Percentiles rank a stretch among this genome's conserved stretches.
Evolutionary conservation across 1,139 yeast species (phyloP).

Genomic region (Candida glucosophila): DNA sequence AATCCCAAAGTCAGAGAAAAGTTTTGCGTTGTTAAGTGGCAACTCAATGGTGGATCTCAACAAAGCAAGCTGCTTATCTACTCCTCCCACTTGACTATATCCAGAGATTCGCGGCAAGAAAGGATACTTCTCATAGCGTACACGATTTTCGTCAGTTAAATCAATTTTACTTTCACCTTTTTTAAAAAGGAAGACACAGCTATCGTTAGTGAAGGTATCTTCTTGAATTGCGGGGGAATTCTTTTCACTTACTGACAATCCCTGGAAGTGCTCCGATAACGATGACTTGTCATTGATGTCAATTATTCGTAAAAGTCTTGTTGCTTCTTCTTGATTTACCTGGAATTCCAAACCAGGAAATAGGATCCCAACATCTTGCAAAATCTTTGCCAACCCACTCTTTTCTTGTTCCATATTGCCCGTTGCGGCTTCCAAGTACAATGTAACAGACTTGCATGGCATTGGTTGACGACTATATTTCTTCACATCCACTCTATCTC

Average conservation of each 20-base stretch:
- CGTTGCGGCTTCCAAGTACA: constrained; percentile 4
- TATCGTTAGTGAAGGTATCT: too few species aligned
- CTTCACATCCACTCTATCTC: constrained; percentile 56
- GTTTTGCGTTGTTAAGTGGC: constrained; percentile 69
- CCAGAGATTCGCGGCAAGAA: constrained; percentile 31
- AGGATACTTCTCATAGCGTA: constrained; percentile 19
- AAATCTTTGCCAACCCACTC: constrained; percentile 23
- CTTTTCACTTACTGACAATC: constrained; percentile 12
- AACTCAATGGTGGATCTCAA: constrained; percentile 66
- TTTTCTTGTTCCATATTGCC: constrained; percentile 3
- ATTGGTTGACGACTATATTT: constrained; percentile 44
- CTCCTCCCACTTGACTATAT: constrained; percentile 69
- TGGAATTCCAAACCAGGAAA: constrained; percentile 42
- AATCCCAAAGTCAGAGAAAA: constrained; percentile 80
- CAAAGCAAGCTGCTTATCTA: constrained; percentile 50
- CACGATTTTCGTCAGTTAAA: constrained; percentile 9
- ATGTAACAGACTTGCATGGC: constrained; percentile 6
- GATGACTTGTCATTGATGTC: constrained; percentile 15
- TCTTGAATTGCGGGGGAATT: constrained; percentile 41
- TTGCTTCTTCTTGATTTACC: constrained; percentile 4
- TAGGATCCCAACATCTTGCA: constrained; percentile 45
- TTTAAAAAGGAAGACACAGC: constrained; percentile 27
- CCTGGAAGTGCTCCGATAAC: constrained; percentile 17
- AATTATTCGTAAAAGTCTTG: constrained; percentile 9
- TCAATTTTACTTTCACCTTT: constrained; percentile 27